These are phyloP conservation scores for Bryum argenteum DNA, from an alignment of 225 moss, liverwort and hornwort genomes.

Conservation along the genomic window DNA sequence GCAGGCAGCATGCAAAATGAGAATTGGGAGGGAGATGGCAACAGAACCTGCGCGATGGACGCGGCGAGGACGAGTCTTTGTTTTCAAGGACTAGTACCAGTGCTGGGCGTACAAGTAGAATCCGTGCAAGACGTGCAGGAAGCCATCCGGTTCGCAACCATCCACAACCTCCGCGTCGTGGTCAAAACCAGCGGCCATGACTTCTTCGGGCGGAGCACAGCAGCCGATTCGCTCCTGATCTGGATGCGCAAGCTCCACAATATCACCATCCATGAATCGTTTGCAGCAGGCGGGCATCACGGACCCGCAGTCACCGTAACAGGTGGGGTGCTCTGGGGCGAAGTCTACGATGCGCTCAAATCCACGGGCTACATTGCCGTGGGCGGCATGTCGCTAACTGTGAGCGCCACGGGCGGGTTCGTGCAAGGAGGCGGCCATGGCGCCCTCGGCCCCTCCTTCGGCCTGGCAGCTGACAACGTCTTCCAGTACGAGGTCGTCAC, in stretches of 20 bases:
- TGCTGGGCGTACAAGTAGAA: constrained; percentile 46
- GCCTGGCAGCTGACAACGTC: constrained; percentile 45
- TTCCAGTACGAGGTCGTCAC: constrained; percentile 48
- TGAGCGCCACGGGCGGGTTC: constrained; percentile 45
- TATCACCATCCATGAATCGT: constrained; percentile 32
- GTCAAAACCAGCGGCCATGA: constrained; percentile 58
- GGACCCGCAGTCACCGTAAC: constrained; percentile 35
- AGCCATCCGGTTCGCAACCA: constrained; percentile 36
- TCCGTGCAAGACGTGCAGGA: constrained; percentile 37
- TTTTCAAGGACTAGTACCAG: constrained; percentile 43
- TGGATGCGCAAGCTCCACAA: constrained; percentile 49
- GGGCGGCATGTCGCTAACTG: constrained; percentile 41
- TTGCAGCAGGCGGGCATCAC: constrained; percentile 4
- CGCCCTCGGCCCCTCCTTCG: constrained; percentile 38
- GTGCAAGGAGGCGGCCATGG: constrained; percentile 56
- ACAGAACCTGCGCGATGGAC: constrained; percentile 30
- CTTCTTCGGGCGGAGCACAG: constrained; percentile 45
- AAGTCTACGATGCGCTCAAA: constrained; percentile 41
- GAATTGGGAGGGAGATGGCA: constrained; percentile 48
- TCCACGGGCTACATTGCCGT: constrained; percentile 29
- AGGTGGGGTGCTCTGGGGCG: constrained; percentile 48
- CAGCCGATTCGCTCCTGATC: constrained; percentile 45
- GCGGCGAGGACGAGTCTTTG: constrained; percentile 24
- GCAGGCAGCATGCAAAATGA: constrained; percentile 48
- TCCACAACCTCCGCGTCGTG: constrained; percentile 41